A percentile compares a stretch with the other conserved stretches of the same genome.
Conservation (phyloP, 805 yeast species). For the Metschnikowia continentalis region DNA sequence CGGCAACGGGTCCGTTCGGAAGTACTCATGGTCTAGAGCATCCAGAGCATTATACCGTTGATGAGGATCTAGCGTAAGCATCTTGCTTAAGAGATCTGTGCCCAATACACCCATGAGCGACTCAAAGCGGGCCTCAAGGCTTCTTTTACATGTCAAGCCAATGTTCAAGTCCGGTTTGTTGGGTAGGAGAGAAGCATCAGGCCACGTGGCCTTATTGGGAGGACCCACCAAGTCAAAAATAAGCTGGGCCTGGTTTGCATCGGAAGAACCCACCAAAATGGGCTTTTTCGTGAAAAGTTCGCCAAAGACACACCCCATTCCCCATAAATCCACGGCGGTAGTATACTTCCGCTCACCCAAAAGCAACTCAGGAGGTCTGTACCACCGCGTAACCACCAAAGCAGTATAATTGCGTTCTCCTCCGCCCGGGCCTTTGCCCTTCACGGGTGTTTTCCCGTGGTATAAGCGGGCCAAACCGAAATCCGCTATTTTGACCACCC, state of each 20-base stretch:
- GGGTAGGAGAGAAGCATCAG: slow-evolving; percentile 57
- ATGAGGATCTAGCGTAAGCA: slow-evolving; percentile 67
- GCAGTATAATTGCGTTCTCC: slow-evolving; percentile 53
- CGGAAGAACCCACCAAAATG: slow-evolving; percentile 79
- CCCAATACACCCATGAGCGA: slow-evolving; percentile 43
- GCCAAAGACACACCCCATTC: slow-evolving; percentile 92
- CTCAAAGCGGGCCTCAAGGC: slow-evolving; percentile 48
- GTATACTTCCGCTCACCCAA: slow-evolving; percentile 84
- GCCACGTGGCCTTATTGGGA: slow-evolving; percentile 61
- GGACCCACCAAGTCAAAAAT: slow-evolving; percentile 82
- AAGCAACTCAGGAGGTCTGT: slow-evolving; percentile 90
- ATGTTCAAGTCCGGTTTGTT: slow-evolving; percentile 43
- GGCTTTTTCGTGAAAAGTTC: slow-evolving; percentile 83
- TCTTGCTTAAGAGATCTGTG: slow-evolving; percentile 51
- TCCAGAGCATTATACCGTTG: slow-evolving; percentile 73
- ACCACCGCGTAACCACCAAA: slow-evolving; percentile 93
- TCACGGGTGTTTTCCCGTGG: slow-evolving; percentile 56
- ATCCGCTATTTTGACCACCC: slow-evolving; percentile 86
- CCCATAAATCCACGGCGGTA: slow-evolving; percentile 97
- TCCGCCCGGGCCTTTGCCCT: slow-evolving; percentile 54
- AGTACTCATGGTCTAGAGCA: slow-evolving; percentile 70
- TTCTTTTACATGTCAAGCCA: slow-evolving; percentile 44
- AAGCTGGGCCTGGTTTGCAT: slow-evolving; percentile 79
- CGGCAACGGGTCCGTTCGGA: slow-evolving; percentile 64
- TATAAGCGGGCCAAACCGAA: slow-evolving; percentile 87